These are phyloP conservation scores for Venturia nashicola DNA, from an alignment of 2,329 filamentous ascomycete genomes.

Conservation along the genomic window DNA sequence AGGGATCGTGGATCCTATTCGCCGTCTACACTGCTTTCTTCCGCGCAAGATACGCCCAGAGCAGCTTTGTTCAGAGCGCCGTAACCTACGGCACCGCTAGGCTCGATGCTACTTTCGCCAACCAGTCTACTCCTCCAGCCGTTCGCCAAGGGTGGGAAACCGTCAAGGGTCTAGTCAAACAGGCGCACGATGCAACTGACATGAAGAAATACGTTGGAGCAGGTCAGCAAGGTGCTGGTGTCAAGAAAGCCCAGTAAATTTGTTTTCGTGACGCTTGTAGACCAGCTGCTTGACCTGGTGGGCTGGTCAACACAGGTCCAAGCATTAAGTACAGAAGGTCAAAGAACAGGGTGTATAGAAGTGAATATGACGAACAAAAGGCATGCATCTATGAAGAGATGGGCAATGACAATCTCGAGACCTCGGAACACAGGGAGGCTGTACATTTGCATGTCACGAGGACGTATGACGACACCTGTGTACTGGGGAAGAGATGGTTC, in stretches of 20 bases:
- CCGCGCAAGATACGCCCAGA: slow-evolving; percentile 80
- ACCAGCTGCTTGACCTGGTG: not conserved
- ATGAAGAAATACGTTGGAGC: slow-evolving; percentile 54
- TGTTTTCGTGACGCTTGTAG: not conserved
- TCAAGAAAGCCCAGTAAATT: slow-evolving; percentile 9
- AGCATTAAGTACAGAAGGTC: not conserved
- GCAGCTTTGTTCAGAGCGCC: slow-evolving; percentile 78
- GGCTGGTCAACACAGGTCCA: not conserved
- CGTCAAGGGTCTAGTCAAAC: slow-evolving; percentile 59
- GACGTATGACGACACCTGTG: not conserved
- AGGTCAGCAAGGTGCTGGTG: slow-evolving; percentile 23
- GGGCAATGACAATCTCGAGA: not conserved
- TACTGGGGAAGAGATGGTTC: not conserved
- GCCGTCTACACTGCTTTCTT: slow-evolving; percentile 83
- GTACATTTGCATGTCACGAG: not conserved
- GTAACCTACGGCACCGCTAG: slow-evolving; percentile 61
- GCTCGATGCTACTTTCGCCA: slow-evolving; percentile 69
- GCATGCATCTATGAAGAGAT: not conserved
- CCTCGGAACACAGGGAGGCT: not conserved
- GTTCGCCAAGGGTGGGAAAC: slow-evolving; percentile 70
- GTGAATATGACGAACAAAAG: not conserved
- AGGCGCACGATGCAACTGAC: slow-evolving; percentile 72
- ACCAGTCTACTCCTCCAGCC: slow-evolving; percentile 73
- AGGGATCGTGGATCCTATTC: slow-evolving; percentile 81
- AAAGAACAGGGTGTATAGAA: not conserved